These are phyloP conservation scores for Sungouiozyma ichnusensis DNA, from an alignment of 805 yeast species.

Conservation along the genomic window DNA sequence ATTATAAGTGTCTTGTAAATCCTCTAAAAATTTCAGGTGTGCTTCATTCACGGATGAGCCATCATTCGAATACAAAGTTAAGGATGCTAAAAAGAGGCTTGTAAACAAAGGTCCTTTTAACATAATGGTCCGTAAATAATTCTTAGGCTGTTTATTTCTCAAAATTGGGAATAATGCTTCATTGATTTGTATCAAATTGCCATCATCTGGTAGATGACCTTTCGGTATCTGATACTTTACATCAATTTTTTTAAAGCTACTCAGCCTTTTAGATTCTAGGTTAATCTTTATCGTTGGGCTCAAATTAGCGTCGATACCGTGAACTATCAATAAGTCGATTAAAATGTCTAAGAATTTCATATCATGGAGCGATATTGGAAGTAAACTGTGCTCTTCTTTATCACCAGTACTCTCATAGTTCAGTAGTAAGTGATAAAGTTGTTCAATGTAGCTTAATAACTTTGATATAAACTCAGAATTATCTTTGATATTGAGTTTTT, in stretches of 20 bases:
- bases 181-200: constrained; percentile 11
- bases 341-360: constrained; percentile 62
- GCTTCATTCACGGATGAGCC: constrained; percentile 25
- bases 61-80: constrained; percentile 20
- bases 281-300: constrained; percentile 54
- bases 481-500: constrained; percentile 6
- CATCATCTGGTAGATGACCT: constrained; percentile 7
- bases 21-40: constrained; percentile 28
- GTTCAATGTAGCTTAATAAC: constrained; percentile 9
- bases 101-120: constrained; percentile 58
- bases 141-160: constrained; percentile 3
- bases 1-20: constrained; percentile 53
- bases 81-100: constrained; percentile 42
- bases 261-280: constrained; percentile 45
- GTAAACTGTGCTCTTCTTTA: constrained; percentile 15
- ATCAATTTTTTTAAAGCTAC: constrained; percentile 32
- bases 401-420: constrained; percentile 6
- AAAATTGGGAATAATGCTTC: constrained; percentile 18
- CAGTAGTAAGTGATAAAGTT: constrained; percentile 9
- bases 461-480: constrained; percentile 14
- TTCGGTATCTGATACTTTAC: constrained; percentile 15
- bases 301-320: constrained; percentile 60
- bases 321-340: constrained; percentile 52
- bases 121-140: constrained; percentile 30
- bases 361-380: constrained; percentile 75